Evolutionary conservation across 148 eudicot genomes (phyloP), one percentile per base, ranked within the genome.

Genomic region (Diospyros kaki): DNA sequence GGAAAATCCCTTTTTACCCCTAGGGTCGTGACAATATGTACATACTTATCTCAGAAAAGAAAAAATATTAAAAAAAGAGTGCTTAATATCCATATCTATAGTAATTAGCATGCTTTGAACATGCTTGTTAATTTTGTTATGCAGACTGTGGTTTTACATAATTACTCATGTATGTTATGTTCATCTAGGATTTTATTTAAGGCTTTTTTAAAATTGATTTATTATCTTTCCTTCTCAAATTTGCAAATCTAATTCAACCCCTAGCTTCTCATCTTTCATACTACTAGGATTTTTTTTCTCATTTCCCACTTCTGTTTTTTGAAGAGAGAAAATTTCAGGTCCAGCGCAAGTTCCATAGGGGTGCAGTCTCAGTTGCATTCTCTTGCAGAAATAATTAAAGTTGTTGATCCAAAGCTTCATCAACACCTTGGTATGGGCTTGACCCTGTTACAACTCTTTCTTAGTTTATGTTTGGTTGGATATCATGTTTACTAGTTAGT

Each of bases 391-490:
- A 86, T 94, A 77, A 86, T 92, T 73, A 90, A 88, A 85, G 85
- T 84, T 71, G 77, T 94, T 71, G 96, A 94, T 83, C 98, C 98
- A n/a, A 94, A 90, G 83, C 95, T 94, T 74, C 98, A 94, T 82
- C 85, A 84, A 72, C 98, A 87, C 80, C 90, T 94, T 69, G 98
- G 98, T 94, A 94, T 78, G 90, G 56, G 38, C 66, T 28, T 74
- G 45, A 46, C 58, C 69, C 48, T 48, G 56, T 66, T 43, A 18
- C 9, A 70, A 50, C 5, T 69, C 6, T 17, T 58, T 45, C 53
- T 39, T 17, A 1, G n/a, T 12, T 58, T 58, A 45, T 68, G 15
- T 68, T 54, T 51, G 55, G 46, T 52, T 39, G n/a, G 44, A 4
- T 62, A 6, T 52, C 9, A 9, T 28, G 28, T 28, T 28, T 28